Evolutionary conservation across 768 basidiomycete genomes (phyloP).

Genomic region (Russula brevipes): DNA sequence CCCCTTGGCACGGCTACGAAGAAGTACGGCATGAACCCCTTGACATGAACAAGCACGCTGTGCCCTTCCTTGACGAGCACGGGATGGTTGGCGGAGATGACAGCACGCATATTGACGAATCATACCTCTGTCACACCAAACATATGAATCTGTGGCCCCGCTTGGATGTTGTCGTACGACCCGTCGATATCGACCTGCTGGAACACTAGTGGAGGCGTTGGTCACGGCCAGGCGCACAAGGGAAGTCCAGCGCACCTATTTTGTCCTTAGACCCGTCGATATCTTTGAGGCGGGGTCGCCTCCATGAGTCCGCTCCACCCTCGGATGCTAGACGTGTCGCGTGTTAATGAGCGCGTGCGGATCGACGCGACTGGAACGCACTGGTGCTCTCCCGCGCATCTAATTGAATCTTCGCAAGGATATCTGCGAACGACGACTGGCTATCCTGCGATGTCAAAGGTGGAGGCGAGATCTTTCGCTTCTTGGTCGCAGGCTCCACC

Average conservation of each 20-base stretch:
- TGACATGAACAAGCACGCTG: conserved; percentile 81
- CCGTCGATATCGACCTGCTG: conserved; percentile 95
- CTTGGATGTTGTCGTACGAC: conserved; percentile 41
- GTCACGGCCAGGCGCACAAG: neutral
- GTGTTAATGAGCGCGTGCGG: neutral
- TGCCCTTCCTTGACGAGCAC: conserved; percentile 59
- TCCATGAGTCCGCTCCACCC: conserved; percentile 75
- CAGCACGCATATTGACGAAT: neutral
- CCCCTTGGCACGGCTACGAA: conserved; percentile 85
- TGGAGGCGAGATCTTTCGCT: conserved; percentile 31
- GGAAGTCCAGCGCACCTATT: conserved; percentile 49
- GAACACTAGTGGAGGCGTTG: conserved; percentile 52
- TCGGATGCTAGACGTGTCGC: conserved; percentile 48
- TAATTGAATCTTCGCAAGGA: conserved; percentile 35
- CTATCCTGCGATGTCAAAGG: conserved; percentile 25
- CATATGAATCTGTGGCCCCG: conserved; percentile 54
- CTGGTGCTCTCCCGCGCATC: conserved; percentile 28
- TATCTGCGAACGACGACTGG: conserved; percentile 38
- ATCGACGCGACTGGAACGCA: conserved; percentile 1
- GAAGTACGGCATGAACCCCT: conserved; percentile 87
- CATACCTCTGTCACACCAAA: conserved; percentile 87
- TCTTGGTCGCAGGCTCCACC: conserved; percentile 32
- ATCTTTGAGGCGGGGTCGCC: conserved; percentile 50
- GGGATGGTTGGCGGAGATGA: neutral
- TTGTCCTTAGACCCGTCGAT: conserved; percentile 58